Conservation (phyloP, 2,329 filamentous ascomycete genomes). For the Colletotrichum destructivum region DNA sequence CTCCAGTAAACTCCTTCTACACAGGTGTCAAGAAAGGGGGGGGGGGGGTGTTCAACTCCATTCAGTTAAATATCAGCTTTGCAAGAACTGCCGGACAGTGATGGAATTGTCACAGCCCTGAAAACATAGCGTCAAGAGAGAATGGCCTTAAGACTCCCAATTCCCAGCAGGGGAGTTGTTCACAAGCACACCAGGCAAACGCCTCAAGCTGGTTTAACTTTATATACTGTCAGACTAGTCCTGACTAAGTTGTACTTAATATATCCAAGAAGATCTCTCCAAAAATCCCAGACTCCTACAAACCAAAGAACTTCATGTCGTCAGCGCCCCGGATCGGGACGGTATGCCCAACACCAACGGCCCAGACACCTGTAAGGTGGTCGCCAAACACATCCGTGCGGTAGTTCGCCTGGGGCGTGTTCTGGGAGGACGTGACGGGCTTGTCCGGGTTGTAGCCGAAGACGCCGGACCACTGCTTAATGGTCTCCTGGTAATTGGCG, state of each 20-base stretch:
- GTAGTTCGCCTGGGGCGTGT: slow-evolving; percentile 56
- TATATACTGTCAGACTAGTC: not conserved
- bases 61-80: too few relatives aligned
- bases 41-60: too few relatives aligned
- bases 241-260: not conserved
- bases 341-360: slow-evolving; percentile 48
- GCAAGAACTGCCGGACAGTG: too few relatives aligned
- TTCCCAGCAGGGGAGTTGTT: too few relatives aligned
- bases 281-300: slow-evolving; percentile 1
- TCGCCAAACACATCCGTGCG: slow-evolving; percentile 58
- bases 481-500: slow-evolving; percentile 70
- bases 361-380: slow-evolving; percentile 46
- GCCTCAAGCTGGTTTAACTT: too few relatives aligned
- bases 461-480: slow-evolving; percentile 70
- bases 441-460: slow-evolving; percentile 56
- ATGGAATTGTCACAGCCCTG: too few relatives aligned
- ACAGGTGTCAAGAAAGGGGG: too few relatives aligned
- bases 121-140: too few relatives aligned
- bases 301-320: slow-evolving; percentile 41
- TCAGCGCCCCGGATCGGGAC: slow-evolving; percentile 39
- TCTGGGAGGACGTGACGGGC: slow-evolving; percentile 49
- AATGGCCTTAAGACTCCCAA: too few relatives aligned
- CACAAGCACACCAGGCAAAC: too few relatives aligned
- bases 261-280: slow-evolving; percentile 12
- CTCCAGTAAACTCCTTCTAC: too few relatives aligned